These are phyloP conservation scores for Tritrichomonas musculus DNA, from an alignment of 208 protist species.

Conservation along the genomic window DNA sequence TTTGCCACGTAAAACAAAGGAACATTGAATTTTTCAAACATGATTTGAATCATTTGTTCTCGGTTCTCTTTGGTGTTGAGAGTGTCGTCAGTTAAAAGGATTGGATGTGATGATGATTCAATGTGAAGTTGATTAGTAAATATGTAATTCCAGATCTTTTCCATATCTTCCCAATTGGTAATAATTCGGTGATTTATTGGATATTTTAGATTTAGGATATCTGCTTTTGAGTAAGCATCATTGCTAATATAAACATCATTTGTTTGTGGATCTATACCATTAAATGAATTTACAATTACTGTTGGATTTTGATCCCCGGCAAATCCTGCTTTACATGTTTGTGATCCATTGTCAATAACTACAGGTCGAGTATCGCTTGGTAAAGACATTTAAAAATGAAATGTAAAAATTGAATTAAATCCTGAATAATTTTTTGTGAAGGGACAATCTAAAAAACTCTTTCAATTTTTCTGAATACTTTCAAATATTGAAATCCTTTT, in stretches of 20 bases:
- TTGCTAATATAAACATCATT: neutral
- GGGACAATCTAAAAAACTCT: no score
- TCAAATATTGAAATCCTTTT: no score
- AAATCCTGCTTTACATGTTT: slow-evolving; percentile 77
- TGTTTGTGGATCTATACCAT: no score
- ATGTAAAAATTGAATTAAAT: no score
- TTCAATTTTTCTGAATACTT: no score
- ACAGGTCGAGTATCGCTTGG: no score
- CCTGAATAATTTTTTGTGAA: no score
- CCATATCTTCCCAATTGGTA: slow-evolving; percentile 45
- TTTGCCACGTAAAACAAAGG: slow-evolving; percentile 71
- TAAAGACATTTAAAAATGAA: no score
- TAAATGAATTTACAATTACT: no score
- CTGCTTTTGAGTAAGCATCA: neutral
- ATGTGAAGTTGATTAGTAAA: slow-evolving; percentile 46
- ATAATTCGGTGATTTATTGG: slow-evolving; percentile 48
- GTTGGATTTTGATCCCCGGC: slow-evolving; percentile 92
- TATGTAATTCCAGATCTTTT: slow-evolving; percentile 45
- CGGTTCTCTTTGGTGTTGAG: slow-evolving; percentile 73
- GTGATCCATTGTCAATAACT: no score
- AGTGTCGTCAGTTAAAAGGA: slow-evolving; percentile 75
- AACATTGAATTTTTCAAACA: slow-evolving; percentile 73
- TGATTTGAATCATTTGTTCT: slow-evolving; percentile 82
- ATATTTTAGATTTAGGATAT: neutral
- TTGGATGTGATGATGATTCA: slow-evolving; percentile 55